Conservation (phyloP, 805 yeast species). For the Lipomyces lipofer region DNA sequence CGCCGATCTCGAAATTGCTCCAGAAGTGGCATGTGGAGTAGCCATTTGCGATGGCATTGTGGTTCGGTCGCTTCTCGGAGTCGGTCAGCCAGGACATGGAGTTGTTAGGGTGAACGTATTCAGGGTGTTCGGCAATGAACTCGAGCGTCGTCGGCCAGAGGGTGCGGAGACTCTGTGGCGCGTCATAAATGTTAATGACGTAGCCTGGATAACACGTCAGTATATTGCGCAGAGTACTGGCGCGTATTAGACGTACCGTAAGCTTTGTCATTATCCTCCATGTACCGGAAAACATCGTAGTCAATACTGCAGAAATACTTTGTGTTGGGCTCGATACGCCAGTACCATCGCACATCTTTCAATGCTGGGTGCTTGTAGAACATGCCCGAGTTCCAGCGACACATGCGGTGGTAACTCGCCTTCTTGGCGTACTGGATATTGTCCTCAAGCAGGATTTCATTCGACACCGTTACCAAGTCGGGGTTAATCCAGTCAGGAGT, state of each 20-base stretch:
- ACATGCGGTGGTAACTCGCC: constrained; percentile 78
- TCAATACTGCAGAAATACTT: constrained; percentile 65
- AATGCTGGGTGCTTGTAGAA: constrained; percentile 66
- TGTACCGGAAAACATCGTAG: constrained; percentile 54
- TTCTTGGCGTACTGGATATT: constrained; percentile 61
- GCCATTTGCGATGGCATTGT: constrained; percentile 53
- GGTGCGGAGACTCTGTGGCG: constrained; percentile 59
- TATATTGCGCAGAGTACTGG: constrained; percentile 41
- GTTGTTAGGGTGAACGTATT: constrained; percentile 59
- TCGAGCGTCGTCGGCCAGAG: constrained; percentile 71
- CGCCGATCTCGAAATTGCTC: constrained; percentile 85
- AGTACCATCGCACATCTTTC: constrained; percentile 64
- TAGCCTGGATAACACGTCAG: constrained; percentile 44
- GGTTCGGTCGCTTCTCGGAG: constrained; percentile 53
- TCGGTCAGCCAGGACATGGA: constrained; percentile 65
- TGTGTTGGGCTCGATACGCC: constrained; percentile 81
- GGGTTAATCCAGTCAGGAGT: constrained; percentile 59
- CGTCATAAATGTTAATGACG: constrained; percentile 67
- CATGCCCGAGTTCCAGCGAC: constrained; percentile 68
- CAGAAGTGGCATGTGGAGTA: constrained; percentile 82
- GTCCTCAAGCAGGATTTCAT: constrained; percentile 42
- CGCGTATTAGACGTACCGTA: constrained; percentile 63
- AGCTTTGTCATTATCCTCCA: constrained; percentile 59
- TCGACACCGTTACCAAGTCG: constrained; percentile 45
- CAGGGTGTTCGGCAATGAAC: constrained; percentile 56